Evolutionary conservation across 768 basidiomycete species (phyloP), one percentile per base, ranked within the genome.

Genomic region (Xerocomellus intermedius): DNA sequence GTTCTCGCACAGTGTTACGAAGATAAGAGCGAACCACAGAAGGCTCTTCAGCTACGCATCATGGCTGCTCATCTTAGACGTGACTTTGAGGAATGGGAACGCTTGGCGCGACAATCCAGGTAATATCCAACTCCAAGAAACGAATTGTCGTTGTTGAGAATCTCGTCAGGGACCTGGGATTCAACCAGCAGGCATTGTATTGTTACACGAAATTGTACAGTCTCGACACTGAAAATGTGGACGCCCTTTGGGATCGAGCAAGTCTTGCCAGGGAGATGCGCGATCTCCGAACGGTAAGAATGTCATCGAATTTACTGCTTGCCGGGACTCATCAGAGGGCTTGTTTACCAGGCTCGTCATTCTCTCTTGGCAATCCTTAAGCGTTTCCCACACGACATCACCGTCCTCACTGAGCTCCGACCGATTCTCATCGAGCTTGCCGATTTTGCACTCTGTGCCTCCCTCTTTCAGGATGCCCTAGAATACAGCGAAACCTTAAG

Each of bases 171-270:
- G 83, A 84, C 14, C 68, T 85, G 24, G 89, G 88, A 2, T 85
- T 84, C 56, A 80, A 83, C 42, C 89, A 94, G 55, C 94, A 98
- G 70, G 91, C 93, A 3, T 69, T 97, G 35, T 98, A 98, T 66
- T 98, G 96, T 66, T 91, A 90, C 66, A 79, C 87, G 0, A 95
- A 97, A 66, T 82, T 90, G 1, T 81, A 87, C 62, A 84, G 80
- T 54, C 75, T 90, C 22, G 87, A 96, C 65, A 89, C 91, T 2
- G 77, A 79, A 8, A 94, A 98, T 59, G 82, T 91, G 16, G 85
- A 89, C 55, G 89, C 91, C 5, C 79, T 93, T 16, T 97, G 92
- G 91, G 94, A 98, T 61, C 82, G 93, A 2, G 93, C 94, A 0
- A 77, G 82, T 5, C 79, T 96, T 13, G 86, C 92, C 2, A 87